Base-by-base conservation (phyloP, 805 yeast species). In the Starmera quercuum region DNA sequence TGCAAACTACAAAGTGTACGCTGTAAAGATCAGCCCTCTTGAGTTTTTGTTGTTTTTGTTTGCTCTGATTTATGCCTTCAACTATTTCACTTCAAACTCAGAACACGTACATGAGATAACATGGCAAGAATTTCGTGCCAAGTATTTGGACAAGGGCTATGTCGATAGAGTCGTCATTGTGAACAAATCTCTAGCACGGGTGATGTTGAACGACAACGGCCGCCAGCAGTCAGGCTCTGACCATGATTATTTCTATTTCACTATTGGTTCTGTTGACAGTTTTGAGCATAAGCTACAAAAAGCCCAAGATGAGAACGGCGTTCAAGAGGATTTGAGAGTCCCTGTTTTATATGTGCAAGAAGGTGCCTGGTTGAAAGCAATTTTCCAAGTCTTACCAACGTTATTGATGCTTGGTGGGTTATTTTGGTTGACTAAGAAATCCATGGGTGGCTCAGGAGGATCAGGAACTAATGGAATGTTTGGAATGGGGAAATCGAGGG, bases 401-500 rank as follows among this genome's bases (percentile, higher is more conserved):
- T 57, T 84, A 6, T 60, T 90, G 35, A 72, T 92, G 64, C 76
- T 92, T 47, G 97, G 88, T 26, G 95, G 96, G 33, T 71, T 92
- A 33, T 78, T 79, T 59, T 92, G 83, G 68, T 64, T 92, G 58
- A 79, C 88, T 7, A 77, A 76, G 44, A 73, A 75, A 45, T 77
- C 83, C 10, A 58, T 68, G 3, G 47, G 53, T 29, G 64, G 61
- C 15, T 63, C 62, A 7, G 68, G 66, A 32, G 48, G 57, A 17
- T 71, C 75, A 30, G 66, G 68, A 3, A 72, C 75, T 48, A 85
- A 86, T 30, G 90, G 90, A 3, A 73, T 82, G 40, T 87, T 87
- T 34, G 95, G 95, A 4, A 83, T 88, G 51, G 95, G 97, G 38
- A 85, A 87, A 55, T 81, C 94, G 26, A 84, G 83, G 37, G 97